phyloP scores from a whole-genome alignment of 2,329 filamentous ascomycete species.

The Aschersonia sp. region DNA sequence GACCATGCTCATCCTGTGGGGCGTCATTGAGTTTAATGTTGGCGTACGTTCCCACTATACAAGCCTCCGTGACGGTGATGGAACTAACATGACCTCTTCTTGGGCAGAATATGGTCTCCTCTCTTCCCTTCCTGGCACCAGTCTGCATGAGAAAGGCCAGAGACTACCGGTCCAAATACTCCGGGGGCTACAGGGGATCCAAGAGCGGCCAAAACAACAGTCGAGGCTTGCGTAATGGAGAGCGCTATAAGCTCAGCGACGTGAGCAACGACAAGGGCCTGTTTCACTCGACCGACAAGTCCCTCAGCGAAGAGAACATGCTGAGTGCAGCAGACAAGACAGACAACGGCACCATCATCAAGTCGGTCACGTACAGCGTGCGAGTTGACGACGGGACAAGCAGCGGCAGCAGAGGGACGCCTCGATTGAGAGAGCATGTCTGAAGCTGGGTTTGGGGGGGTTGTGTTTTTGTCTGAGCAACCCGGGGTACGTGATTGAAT shows the following conservation, averaged over 20 bases:
- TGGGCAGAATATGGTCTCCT: conserved; percentile 29
- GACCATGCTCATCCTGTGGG: conserved; percentile 41
- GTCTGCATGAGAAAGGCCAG: conserved; percentile 26
- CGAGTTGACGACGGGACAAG: conserved; percentile 16
- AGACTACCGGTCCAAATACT: conserved; percentile 24
- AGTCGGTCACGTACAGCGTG: conserved; percentile 27
- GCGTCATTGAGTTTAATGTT: conserved; percentile 41
- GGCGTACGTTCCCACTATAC: conserved; percentile 24
- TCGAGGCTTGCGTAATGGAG: conserved; percentile 11
- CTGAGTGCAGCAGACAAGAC: conserved; percentile 5
- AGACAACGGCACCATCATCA: conserved; percentile 19
- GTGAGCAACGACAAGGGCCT: conserved; percentile 17
- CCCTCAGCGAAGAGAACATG: conserved; percentile 25
- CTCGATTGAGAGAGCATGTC: conserved; percentile 3
- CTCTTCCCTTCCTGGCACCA: conserved; percentile 28
- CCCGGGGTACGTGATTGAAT: no score
- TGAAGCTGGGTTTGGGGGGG: not conserved
- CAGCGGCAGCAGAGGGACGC: not conserved
- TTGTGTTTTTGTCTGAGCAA: not conserved
- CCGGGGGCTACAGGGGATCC: conserved; percentile 15
- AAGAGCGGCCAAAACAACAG: conserved; percentile 11
- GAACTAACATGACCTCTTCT: no score
- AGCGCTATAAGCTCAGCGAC: conserved; percentile 23
- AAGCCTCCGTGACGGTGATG: no score
- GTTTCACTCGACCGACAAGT: conserved; percentile 12